These are phyloP conservation scores for Macrophomina pseudophaseolina DNA, from an alignment of 2,329 filamentous ascomycete genomes.

Conservation along the genomic window DNA sequence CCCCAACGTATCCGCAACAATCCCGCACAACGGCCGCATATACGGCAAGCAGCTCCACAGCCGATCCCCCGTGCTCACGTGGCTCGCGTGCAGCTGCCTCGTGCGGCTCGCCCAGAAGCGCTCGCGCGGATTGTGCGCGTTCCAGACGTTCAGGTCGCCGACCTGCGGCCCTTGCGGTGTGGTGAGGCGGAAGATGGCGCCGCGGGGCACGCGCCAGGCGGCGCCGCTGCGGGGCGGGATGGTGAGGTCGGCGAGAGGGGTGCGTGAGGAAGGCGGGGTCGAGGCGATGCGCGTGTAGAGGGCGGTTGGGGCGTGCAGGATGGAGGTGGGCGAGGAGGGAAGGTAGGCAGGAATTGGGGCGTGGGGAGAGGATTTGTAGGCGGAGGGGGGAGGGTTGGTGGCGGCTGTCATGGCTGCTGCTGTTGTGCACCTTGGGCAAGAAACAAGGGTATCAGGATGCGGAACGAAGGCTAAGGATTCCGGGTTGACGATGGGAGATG, in stretches of 20 bases:
- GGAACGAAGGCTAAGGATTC: neutral
- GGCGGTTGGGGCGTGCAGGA: constrained; percentile 39
- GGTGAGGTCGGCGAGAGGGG: constrained; percentile 42
- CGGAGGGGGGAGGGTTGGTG: neutral
- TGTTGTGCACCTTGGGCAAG: too few relatives aligned
- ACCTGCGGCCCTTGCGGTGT: constrained; percentile 82
- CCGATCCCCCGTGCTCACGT: constrained; percentile 73
- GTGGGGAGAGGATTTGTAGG: constrained; percentile 1
- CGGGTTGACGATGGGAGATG: too few relatives aligned
- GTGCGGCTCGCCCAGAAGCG: constrained; percentile 83
- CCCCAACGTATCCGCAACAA: constrained; percentile 67
- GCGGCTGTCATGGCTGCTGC: too few relatives aligned
- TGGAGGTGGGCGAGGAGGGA: constrained; percentile 38
- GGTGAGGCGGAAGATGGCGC: constrained; percentile 72
- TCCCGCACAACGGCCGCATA: constrained; percentile 74
- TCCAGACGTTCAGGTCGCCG: constrained; percentile 84
- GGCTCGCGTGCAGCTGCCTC: constrained; percentile 76
- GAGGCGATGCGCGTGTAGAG: constrained; percentile 37
- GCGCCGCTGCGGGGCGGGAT: constrained; percentile 75
- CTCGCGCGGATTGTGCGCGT: constrained; percentile 75
- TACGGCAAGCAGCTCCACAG: constrained; percentile 81
- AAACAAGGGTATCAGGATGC: neutral
- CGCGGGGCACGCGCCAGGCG: constrained; percentile 73
- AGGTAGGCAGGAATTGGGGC: constrained; percentile 42
- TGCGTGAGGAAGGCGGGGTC: constrained; percentile 22